Evolutionary conservation across 2,329 filamentous ascomycete genomes (phyloP).

Genomic region (Orbilia quercus): DNA sequence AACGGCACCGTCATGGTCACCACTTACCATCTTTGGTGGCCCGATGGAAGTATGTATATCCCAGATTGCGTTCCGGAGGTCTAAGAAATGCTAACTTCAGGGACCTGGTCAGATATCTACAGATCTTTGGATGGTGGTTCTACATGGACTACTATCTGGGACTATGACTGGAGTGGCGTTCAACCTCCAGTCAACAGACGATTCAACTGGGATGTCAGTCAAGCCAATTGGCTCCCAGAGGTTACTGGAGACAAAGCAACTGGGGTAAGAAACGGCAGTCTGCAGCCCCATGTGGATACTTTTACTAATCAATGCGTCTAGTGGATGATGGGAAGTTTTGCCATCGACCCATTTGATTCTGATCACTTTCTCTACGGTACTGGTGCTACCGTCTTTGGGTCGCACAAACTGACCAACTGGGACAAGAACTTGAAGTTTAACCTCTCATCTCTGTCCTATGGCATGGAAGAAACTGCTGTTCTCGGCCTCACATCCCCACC

Average conservation of each 20-base stretch:
- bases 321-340: slow-evolving; percentile 72
- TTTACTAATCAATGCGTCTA: slow-evolving; percentile 62
- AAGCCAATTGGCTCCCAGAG: slow-evolving; percentile 58
- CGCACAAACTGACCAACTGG: slow-evolving; percentile 70
- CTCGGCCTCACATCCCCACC: slow-evolving; percentile 67
- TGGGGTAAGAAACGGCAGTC: slow-evolving; percentile 64
- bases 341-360: slow-evolving; percentile 71
- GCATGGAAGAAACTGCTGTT: slow-evolving; percentile 69
- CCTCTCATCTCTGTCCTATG: slow-evolving; percentile 68
- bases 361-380: slow-evolving; percentile 73
- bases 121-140: slow-evolving; percentile 69
- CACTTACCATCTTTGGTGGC: slow-evolving; percentile 71
- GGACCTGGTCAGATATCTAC: slow-evolving; percentile 65
- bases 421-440: slow-evolving; percentile 66
- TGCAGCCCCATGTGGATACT: slow-evolving; percentile 61
- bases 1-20: slow-evolving; percentile 71
- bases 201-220: slow-evolving; percentile 66
- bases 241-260: slow-evolving; percentile 44
- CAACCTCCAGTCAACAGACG: slow-evolving; percentile 66
- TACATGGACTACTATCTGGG: slow-evolving; percentile 70
- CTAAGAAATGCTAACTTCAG: background rate
- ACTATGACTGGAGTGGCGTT: slow-evolving; percentile 64
- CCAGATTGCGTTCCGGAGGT: background rate
- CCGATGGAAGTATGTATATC: slow-evolving; percentile 65
- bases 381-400: slow-evolving; percentile 68